Evolutionary conservation across 108 stramenopile species (phyloP), one percentile per base, ranked within the genome.

Genomic region (Conticribra weissflogii): DNA sequence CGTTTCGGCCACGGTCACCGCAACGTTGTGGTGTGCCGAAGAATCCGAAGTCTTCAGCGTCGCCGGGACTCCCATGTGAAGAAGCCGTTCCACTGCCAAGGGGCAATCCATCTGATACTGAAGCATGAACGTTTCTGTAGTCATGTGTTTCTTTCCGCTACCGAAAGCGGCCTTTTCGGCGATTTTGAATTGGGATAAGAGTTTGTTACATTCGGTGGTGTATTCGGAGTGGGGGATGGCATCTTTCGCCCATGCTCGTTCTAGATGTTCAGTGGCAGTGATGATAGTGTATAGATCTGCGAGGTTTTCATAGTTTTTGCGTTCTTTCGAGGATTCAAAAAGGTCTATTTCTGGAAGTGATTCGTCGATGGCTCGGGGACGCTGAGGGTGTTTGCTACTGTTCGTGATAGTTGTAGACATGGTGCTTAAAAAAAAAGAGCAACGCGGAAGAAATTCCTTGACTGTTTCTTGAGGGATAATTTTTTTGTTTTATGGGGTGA

Each of bases 81-180:
- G 66, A 9, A 99, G 75, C 48, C 98, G 83, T 32, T 99, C 86
- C n/a, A 68, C 68, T 15, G 98, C 97, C 3, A 96, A 85, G 18
- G 97, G 97, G 68, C 96, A 97, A 78, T 99, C 97, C 92, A 99
- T 86, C 55, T 97, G 90, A 76, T 96, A 99, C 3, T 89, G 51
- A 31, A 76, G 56, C 83, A 97, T 95, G 70, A 99, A 99, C 1
- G 73, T 75, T 55, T 78, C 78, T 0, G 64, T 74, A 24, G 72
- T 69, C 57, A 59, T 76, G 60, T 74, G 64, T 23, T 78, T 76
- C n/a, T 22, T 56, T 22, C 22, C 44, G 2, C 41, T 44, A 24
- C 72, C 74, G 47, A 84, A 54, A 8, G 85, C 88, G 9, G 85
- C 86, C 66, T 84, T 83, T 78, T 97, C 97, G 30, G 96, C 94